Conservation (phyloP, 345 rosid species). For the Euclidium syriacum region DNA sequence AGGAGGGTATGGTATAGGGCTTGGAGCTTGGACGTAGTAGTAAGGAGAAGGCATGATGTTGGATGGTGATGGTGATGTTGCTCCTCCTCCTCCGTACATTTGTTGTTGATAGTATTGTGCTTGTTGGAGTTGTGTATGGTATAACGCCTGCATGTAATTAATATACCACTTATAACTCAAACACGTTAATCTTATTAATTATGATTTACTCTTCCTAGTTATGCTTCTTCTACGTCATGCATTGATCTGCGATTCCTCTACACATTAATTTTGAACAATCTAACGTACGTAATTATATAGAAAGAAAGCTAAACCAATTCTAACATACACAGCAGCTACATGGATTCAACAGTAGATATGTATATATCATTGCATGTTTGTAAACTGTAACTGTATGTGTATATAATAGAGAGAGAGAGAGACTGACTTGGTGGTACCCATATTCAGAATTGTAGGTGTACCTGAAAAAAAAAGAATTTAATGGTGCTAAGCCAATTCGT, state of each 20-base stretch:
- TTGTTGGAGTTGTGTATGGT: slow-evolving; percentile 62
- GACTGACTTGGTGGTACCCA: slow-evolving; percentile 70
- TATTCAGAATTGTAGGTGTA: slow-evolving; percentile 68
- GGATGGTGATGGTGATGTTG: slow-evolving; percentile 33
- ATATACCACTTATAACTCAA: no score
- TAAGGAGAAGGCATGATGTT: slow-evolving; percentile 33
- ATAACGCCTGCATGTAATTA: slow-evolving; percentile 44
- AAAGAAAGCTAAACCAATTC: not conserved
- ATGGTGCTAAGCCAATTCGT: slow-evolving; percentile 26
- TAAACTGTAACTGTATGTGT: not conserved
- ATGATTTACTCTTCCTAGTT: not conserved
- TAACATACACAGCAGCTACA: not conserved
- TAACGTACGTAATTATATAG: no score
- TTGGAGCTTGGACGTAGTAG: slow-evolving; percentile 29
- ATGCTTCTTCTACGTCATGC: not conserved
- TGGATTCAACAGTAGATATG: slow-evolving; percentile 1
- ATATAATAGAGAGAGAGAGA: slow-evolving; percentile 6
- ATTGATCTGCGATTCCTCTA: no score
- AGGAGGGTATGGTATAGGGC: slow-evolving; percentile 25
- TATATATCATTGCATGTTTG: not conserved
- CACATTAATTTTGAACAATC: not conserved
- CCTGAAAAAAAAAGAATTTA: slow-evolving; percentile 41
- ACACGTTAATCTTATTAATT: no score
- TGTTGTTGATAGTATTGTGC: slow-evolving; percentile 68
- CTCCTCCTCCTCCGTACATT: slow-evolving; percentile 40